Percentiles rank a stretch among this genome's conserved stretches.
Conservation (phyloP, 768 basidiomycete species). For the Goffeauzyma gilvescens region DNA sequence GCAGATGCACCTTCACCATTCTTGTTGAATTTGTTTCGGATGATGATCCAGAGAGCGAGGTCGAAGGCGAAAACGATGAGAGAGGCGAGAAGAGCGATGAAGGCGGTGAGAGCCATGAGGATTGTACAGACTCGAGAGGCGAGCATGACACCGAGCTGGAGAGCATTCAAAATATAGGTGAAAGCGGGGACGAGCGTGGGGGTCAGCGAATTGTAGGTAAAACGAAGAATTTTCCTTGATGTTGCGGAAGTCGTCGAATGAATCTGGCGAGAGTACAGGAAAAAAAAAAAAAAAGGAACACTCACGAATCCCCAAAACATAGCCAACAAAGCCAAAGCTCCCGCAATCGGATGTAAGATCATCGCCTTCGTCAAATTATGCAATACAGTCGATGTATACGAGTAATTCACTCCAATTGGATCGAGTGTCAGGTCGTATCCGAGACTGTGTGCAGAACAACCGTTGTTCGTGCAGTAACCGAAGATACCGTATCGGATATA, state of each 20-base stretch:
- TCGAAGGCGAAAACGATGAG: constrained; percentile 57
- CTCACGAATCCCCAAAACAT: constrained; percentile 15
- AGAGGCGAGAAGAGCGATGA: constrained; percentile 48
- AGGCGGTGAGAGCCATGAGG: constrained; percentile 51
- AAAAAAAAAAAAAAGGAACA: background rate
- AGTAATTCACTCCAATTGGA: too few relatives aligned
- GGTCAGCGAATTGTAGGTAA: constrained; percentile 36
- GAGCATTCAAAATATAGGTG: background rate
- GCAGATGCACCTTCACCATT: constrained; percentile 28
- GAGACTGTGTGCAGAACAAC: constrained; percentile 34
- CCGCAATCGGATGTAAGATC: constrained; percentile 61
- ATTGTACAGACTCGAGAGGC: constrained; percentile 56
- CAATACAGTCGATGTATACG: constrained; percentile 39
- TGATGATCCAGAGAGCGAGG: constrained; percentile 60
- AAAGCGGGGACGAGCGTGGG: background rate
- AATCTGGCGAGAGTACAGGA: constrained; percentile 4
- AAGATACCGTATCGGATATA: constrained; percentile 52
- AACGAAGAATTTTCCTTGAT: constrained; percentile 53
- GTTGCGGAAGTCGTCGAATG: too few relatives aligned
- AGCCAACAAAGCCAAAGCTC: constrained; percentile 25
- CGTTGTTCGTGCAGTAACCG: constrained; percentile 39
- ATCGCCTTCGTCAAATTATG: constrained; percentile 54
- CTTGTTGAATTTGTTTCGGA: constrained; percentile 40
- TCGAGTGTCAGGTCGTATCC: constrained; percentile 42
- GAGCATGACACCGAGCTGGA: constrained; percentile 42